Evolutionary conservation across 2,329 filamentous ascomycete genomes (phyloP), one percentile per base, ranked within the genome.

Genomic region (Calcarisporium arbuscula): DNA sequence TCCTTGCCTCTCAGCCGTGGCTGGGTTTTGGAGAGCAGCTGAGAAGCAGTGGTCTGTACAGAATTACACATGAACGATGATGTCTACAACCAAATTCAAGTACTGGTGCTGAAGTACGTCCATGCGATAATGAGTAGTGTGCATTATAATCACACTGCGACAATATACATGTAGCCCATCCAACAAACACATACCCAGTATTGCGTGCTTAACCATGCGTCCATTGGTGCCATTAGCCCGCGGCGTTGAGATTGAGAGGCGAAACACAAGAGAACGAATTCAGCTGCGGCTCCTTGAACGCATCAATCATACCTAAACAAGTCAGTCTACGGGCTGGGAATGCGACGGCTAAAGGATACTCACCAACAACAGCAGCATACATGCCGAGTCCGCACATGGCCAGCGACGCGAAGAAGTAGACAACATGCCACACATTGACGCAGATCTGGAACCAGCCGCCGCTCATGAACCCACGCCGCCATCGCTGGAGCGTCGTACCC

Each of bases 181-280:
- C n/a, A n/a, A n/a, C n/a, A n/a, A n/a, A n/a, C n/a, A n/a, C n/a
- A n/a, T n/a, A n/a, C n/a, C n/a, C n/a, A n/a, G n/a, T n/a, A n/a
- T n/a, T n/a, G n/a, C n/a, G n/a, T n/a, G n/a, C n/a, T n/a, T n/a
- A n/a, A n/a, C n/a, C n/a, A n/a, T n/a, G n/a, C n/a, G n/a, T n/a
- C n/a, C n/a, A n/a, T n/a, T n/a, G n/a, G n/a, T n/a, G n/a, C n/a
- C n/a, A n/a, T n/a, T n/a, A n/a, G n/a, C n/a, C n/a, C n/a, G n/a
- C n/a, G n/a, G 34, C 28, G 23, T 39, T 23, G 5, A 41, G 28
- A 35, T 41, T 39, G 15, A 44, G 34, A 16, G 43, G 41, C 12
- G 41, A 45, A n/a, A 22, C 20, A 28, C 43, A 44, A 11, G 41
- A 42, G 25, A 45, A 44, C 4, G 43, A 39, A 18, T 45, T 45